These are phyloP conservation scores for Sporisorium scitamineum DNA, from an alignment of 1,284 basidiomycete genomes.

Conservation along the genomic window DNA sequence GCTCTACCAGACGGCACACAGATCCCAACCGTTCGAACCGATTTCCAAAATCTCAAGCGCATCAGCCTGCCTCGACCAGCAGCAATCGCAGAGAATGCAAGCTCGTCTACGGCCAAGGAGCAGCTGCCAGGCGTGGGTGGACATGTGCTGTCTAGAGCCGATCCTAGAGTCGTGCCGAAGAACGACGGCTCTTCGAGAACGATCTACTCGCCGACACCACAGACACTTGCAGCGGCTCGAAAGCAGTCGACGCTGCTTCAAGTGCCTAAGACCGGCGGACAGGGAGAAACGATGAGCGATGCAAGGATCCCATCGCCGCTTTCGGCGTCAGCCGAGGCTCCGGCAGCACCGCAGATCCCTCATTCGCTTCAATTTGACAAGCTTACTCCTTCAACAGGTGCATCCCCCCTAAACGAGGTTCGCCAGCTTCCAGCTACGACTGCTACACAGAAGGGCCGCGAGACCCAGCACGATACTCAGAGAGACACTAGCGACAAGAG, in stretches of 20 bases:
- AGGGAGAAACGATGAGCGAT: neutral
- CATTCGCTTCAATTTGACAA: conserved; percentile 33
- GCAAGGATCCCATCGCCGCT: conserved; percentile 30
- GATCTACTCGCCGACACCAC: conserved; percentile 53
- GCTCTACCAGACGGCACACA: conserved; percentile 37
- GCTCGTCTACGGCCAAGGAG: neutral
- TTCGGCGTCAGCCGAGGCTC: conserved; percentile 26
- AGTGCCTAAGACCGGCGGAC: conserved; percentile 5
- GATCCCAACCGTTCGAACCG: conserved; percentile 45
- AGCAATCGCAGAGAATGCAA: neutral
- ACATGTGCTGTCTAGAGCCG: conserved; percentile 27
- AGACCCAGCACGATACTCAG: neutral
- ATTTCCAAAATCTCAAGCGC: conserved; percentile 53
- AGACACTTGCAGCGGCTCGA: conserved; percentile 42
- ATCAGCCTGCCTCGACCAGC: conserved; percentile 31
- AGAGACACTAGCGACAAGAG: conserved; percentile 14
- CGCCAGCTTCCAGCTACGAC: conserved; percentile 3
- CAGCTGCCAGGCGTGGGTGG: conserved; percentile 30
- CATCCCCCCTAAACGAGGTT: conserved; percentile 6
- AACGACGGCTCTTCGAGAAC: conserved; percentile 42
- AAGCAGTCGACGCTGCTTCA: conserved; percentile 21
- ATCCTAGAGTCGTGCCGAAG: conserved; percentile 23
- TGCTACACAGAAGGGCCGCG: neutral
- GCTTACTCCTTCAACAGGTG: conserved; percentile 15
- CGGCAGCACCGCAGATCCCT: conserved; percentile 34